Evolutionary conservation across 1,139 yeast genomes (phyloP).

Genomic region (Saccharomyces hybrid): DNA sequence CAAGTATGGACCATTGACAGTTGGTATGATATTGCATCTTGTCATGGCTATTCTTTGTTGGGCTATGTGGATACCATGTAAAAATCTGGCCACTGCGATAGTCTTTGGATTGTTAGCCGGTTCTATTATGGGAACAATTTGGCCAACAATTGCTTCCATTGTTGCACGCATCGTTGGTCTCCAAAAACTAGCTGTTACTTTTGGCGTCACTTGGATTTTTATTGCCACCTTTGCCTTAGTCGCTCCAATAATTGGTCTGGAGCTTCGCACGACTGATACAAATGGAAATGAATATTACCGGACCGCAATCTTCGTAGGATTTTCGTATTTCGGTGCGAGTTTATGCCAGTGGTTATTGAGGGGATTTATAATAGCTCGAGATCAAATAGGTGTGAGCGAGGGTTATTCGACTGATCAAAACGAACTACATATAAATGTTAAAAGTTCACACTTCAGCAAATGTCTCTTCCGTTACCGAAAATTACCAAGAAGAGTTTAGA

Average conservation of each 20-base stretch:
- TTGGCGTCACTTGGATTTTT: constrained; percentile 43
- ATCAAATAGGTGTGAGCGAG: constrained; percentile 8
- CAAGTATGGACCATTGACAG: constrained; percentile 47
- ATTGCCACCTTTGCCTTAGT: constrained; percentile 43
- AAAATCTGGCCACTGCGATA: constrained; percentile 46
- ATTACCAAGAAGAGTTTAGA: not conserved
- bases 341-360: constrained; percentile 31
- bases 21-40: constrained; percentile 33
- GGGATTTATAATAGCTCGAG: constrained; percentile 23
- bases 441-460: not conserved
- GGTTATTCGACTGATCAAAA: constrained; percentile 8
- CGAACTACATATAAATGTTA: constrained; percentile 6
- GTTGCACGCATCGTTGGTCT: constrained; percentile 42
- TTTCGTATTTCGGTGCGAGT: constrained; percentile 34
- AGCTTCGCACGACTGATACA: constrained; percentile 9
- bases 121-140: constrained; percentile 44
- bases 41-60: constrained; percentile 33
- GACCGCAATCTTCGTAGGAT: constrained; percentile 47
- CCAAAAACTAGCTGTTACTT: constrained; percentile 41
- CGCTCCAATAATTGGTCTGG: constrained; percentile 42
- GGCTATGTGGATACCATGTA: constrained; percentile 60
- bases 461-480: not conserved
- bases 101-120: constrained; percentile 44
- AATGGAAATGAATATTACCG: constrained; percentile 38
- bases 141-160: constrained; percentile 35